Base-by-base conservation (phyloP, 768 basidiomycete genomes). In the Leccinum aurantiacum region DNA sequence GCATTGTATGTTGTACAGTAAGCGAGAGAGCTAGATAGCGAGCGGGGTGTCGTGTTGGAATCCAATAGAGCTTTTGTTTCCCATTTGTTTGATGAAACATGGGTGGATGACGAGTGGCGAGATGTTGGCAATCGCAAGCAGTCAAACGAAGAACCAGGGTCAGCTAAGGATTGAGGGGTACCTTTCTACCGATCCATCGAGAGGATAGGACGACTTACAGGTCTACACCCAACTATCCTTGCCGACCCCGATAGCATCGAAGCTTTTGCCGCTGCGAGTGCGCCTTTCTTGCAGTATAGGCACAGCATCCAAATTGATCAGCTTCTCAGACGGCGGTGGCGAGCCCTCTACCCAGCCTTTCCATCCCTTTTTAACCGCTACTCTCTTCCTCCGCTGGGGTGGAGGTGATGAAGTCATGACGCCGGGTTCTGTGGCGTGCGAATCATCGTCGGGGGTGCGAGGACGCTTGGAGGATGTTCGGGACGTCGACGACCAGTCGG, bases 281-380 rank as follows among this genome's bases (percentile, higher is more conserved):
- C 87, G 82, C 60, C 91, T 77, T 75, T 92, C 90, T 61, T 83
- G 84, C 10, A 92, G 79, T 7, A 88, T 75, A 27, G 86, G 83
- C 2, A 86, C 88, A 35, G 81, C 80, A 71, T 93, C 91, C 61
- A 92, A 80, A 68, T 91, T 91, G 75, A 92, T 92, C 54, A 91
- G 77, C 72, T 91, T 91, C 67, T 86, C 82, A 15, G 89, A 90
- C 22, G 91, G 88, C 55, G 85, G 84, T 25, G 89, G 89, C 22
- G 90, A 91, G 65, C 90, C 90, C 77, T 91, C 91, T 22, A 93
- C 88, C 91, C 91, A 93, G 41, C 91, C 91, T 78, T 93, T 93
- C 91, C 91, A 93, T 17, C 91, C 91, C 73, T 93, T 93, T 75
- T 81, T 86, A 37, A 82, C 86, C 0, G 82, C 77, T 22, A 86